These are phyloP conservation scores for Datisca glomerata DNA, from an alignment of 306 rosid species.

Conservation along the genomic window DNA sequence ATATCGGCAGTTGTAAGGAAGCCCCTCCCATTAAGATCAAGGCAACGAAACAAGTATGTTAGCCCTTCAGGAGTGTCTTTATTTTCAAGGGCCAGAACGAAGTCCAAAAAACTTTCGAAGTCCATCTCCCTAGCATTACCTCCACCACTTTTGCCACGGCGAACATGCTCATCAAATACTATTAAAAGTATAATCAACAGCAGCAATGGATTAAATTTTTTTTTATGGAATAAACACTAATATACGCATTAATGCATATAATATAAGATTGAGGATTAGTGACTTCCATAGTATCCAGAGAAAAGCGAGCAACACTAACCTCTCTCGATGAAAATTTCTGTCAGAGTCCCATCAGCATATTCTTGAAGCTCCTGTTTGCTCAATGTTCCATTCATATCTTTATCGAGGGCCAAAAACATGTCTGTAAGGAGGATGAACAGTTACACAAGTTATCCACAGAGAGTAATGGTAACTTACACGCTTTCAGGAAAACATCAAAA, in stretches of 20 bases:
- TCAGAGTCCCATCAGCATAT: constrained; percentile 92
- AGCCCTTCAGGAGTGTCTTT: constrained; percentile 97
- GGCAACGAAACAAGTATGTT: constrained; percentile 91
- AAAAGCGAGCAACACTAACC: constrained; percentile 27
- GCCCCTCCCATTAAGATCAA: constrained; percentile 96
- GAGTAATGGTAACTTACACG: too few relatives aligned
- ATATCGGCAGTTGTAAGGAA: constrained; percentile 87
- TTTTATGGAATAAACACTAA: not conserved
- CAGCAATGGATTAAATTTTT: constrained; percentile 1
- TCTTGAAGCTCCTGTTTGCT: constrained; percentile 96
- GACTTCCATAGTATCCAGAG: not conserved
- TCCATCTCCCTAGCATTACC: constrained; percentile 88
- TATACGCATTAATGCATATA: not conserved
- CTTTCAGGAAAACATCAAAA: too few relatives aligned
- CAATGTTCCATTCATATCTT: constrained; percentile 65
- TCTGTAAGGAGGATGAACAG: constrained; percentile 36
- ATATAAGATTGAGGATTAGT: not conserved
- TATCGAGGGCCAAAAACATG: constrained; percentile 87
- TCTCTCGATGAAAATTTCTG: constrained; percentile 94
- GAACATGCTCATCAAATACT: constrained; percentile 93
- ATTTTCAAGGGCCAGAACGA: constrained; percentile 92
- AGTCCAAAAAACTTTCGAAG: constrained; percentile 77
- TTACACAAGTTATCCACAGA: constrained; percentile 7
- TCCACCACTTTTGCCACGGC: constrained; percentile 68
- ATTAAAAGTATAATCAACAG: constrained; percentile 12